These are phyloP conservation scores for Trypanosoma conorhini DNA, from an alignment of 208 protist genomes.

Conservation along the genomic window DNA sequence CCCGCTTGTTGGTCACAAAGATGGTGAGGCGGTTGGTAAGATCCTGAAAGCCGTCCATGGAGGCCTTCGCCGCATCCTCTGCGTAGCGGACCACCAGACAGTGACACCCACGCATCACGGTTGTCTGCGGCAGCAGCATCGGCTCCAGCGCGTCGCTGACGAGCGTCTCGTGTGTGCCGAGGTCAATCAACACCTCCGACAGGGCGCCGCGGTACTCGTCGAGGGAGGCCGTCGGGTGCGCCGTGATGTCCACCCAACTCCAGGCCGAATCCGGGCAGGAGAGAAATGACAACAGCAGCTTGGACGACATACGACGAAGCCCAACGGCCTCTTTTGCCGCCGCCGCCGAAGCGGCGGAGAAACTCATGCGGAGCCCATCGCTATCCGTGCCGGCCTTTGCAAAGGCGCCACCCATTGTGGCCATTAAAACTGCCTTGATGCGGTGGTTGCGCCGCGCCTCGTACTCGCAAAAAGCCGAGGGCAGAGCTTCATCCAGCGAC, in stretches of 20 bases:
- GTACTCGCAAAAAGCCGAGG: conserved; percentile 15
- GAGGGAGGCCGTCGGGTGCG: conserved; percentile 62
- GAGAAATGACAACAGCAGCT: conserved; percentile 66
- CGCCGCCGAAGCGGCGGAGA: conserved; percentile 57
- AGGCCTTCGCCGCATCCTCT: conserved; percentile 38
- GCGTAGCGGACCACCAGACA: conserved; percentile 74
- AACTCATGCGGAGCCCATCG: conserved; percentile 59
- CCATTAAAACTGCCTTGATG: conserved; percentile 51
- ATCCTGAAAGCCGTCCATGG: conserved; percentile 69
- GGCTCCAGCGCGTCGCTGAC: conserved; percentile 58
- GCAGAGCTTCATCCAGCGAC: conserved; percentile 11
- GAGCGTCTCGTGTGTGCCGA: conserved; percentile 54
- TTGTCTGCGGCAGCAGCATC: conserved; percentile 78
- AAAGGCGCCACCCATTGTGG: conserved; percentile 49
- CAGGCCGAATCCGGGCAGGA: conserved; percentile 29
- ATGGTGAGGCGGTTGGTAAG: conserved; percentile 80
- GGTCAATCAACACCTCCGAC: conserved; percentile 46
- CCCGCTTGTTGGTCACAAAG: conserved; percentile 32
- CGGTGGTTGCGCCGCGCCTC: conserved; percentile 34
- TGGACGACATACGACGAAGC: conserved; percentile 48
- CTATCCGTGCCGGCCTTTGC: conserved; percentile 45
- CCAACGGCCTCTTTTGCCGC: conserved; percentile 60
- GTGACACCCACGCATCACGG: conserved; percentile 45
- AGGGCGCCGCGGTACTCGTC: conserved; percentile 60
- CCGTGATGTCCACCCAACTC: conserved; percentile 72